A percentile compares a stretch with the other conserved stretches of the same genome.
Conservation (phyloP, 257 asterid species). For the Gentiana macrophylla region DNA sequence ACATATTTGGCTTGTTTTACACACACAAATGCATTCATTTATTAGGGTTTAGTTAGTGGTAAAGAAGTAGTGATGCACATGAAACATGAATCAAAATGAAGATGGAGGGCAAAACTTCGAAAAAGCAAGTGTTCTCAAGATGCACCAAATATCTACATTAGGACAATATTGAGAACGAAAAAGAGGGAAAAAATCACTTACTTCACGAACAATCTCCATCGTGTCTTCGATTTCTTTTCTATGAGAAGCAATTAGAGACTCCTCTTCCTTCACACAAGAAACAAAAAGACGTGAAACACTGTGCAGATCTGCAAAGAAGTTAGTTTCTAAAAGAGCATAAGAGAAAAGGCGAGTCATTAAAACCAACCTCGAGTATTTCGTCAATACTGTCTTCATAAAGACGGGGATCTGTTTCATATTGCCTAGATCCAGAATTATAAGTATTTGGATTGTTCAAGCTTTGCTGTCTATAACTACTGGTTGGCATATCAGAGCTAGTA, state of each 20-base stretch:
- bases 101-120: too few relatives aligned
- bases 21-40: too few relatives aligned
- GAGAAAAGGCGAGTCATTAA: background rate
- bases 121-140: too few relatives aligned
- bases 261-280: constrained; percentile 62
- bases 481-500: constrained; percentile 21
- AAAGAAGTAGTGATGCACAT: too few relatives aligned
- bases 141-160: too few relatives aligned
- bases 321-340: constrained; percentile 3
- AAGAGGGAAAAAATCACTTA: constrained; percentile 19
- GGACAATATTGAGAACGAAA: background rate
- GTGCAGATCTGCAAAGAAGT: constrained; percentile 2
- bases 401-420: constrained; percentile 40
- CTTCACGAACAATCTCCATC: constrained; percentile 96
- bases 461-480: constrained; percentile 6
- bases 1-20: too few relatives aligned
- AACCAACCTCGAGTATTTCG: constrained; percentile 84
- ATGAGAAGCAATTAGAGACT: constrained; percentile 87
- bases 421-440: constrained; percentile 34
- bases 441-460: constrained; percentile 3
- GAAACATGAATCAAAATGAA: too few relatives aligned
- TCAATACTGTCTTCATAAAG: constrained; percentile 54
- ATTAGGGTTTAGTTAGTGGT: too few relatives aligned
- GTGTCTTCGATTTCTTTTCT: constrained; percentile 93
- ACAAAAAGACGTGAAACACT: constrained; percentile 9